A percentile compares a stretch with the other conserved stretches of the same genome.
These are phyloP conservation scores for Starmerella floricola DNA, from an alignment of 805 yeast genomes.

Conservation along the genomic window DNA sequence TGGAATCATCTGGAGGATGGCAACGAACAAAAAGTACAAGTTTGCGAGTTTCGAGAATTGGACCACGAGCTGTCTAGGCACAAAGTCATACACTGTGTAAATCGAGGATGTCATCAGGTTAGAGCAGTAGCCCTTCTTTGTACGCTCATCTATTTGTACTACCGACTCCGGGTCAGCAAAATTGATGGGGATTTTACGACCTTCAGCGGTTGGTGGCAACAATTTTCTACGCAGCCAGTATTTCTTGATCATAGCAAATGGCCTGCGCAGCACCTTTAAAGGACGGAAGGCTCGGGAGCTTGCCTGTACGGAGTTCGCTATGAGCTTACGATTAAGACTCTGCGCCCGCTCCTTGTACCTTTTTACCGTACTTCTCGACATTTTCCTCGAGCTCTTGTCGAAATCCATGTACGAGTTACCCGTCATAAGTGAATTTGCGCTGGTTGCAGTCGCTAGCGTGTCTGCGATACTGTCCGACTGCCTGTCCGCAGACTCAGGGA, in stretches of 20 bases:
- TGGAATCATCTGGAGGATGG: conserved; percentile 90
- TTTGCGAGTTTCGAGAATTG: conserved; percentile 92
- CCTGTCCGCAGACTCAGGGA: neutral
- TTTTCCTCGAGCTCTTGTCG: conserved; percentile 2
- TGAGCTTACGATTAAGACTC: neutral
- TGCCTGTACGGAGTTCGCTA: neutral
- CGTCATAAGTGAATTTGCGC: conserved; percentile 10
- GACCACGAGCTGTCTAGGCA: conserved; percentile 79
- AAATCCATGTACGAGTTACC: conserved; percentile 16
- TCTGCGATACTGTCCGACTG: conserved; percentile 3
- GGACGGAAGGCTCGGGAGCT: conserved; percentile 11
- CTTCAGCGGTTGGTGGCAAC: conserved; percentile 46
- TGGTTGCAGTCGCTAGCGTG: conserved; percentile 13
- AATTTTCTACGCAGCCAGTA: conserved; percentile 19
- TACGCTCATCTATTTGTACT: conserved; percentile 54
- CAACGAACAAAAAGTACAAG: conserved; percentile 75
- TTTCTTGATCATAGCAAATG: conserved; percentile 3
- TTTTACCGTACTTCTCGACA: neutral
- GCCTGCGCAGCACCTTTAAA: conserved; percentile 5
- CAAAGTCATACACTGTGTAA: conserved; percentile 64
- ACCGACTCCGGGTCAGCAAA: conserved; percentile 24
- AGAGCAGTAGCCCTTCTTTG: conserved; percentile 43
- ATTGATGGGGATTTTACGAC: conserved; percentile 63
- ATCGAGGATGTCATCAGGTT: conserved; percentile 78
- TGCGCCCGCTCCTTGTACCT: conserved; percentile 4